Base-by-base conservation (phyloP, 2,329 filamentous ascomycete species). In the Fusarium sacchari region DNA sequence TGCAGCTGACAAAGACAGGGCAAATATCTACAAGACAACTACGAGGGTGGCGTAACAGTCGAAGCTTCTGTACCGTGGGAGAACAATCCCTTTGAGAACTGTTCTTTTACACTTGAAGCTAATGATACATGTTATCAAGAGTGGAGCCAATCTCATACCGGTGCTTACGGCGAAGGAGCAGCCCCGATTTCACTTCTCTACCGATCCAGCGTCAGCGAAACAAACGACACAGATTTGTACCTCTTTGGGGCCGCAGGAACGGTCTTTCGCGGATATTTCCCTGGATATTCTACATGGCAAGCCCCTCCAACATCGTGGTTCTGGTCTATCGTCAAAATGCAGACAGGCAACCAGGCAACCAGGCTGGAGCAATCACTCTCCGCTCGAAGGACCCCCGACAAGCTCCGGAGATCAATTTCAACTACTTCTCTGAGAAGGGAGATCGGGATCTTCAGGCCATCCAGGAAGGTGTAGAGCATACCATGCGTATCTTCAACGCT, bases 291-390 rank as follows among this genome's bases (percentile, higher is more conserved):
- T 39, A 70, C 57, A 50, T 76, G 75, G 76, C 86, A 78, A 76
- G 76, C 77, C 67, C 77, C 57, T 81, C 81, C 69, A 3, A 64
- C 59, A 0, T 71, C 69, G 0, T 76, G 61, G 64, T 75, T 73
- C 46, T 75, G 64, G 67, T 71, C 72, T 1, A 53, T 76, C 0
- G 64, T 93, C 67, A 91, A 92, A 80, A 86, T 88, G 5, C 90
- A 92, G 77, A 86, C 90, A 0, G 87, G 88, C 44, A 93, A 93
- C 60, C 90, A 0, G 87, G 88, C 44, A 93, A 93, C 60, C 81
- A 78, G 3, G 87, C 87, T 11, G 92, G 92, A 18, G 88, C 85
- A 1, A 90, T 94, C 9, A 86, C 80, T 2, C 86, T 94, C 11
- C 84, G 84, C 15, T 90, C 88, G 0, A 81, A 86, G 0, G 88